phyloP scores from a whole-genome alignment of 768 basidiomycete species.

The Psilocybe sp. region DNA sequence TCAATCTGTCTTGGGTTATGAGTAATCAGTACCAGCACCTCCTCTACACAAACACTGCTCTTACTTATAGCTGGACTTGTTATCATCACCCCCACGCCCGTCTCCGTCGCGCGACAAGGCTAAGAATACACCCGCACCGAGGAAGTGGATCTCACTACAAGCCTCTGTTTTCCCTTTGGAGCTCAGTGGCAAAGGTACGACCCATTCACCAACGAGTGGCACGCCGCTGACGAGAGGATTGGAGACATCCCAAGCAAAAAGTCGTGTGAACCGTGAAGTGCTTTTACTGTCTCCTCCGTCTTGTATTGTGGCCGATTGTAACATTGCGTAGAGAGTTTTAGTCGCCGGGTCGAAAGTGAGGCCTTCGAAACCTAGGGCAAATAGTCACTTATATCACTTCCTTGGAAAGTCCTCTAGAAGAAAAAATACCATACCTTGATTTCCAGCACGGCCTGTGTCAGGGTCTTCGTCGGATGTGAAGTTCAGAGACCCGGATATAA shows the following conservation, averaged over 20 bases:
- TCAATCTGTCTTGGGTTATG: conserved; percentile 53
- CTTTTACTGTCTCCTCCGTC: conserved; percentile 52
- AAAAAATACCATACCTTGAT: conserved; percentile 46
- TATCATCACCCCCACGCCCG: conserved; percentile 52
- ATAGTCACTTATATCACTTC: too few species aligned
- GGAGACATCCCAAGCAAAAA: conserved; percentile 53
- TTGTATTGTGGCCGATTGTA: conserved; percentile 63
- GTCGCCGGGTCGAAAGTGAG: conserved; percentile 49
- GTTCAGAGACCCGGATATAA: conserved; percentile 39
- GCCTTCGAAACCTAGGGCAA: conserved; percentile 63
- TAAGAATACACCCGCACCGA: conserved; percentile 50
- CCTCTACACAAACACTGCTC: conserved; percentile 4
- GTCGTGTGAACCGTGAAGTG: conserved; percentile 51
- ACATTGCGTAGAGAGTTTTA: conserved; percentile 53
- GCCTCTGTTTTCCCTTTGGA: conserved; percentile 47
- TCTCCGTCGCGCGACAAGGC: conserved; percentile 58
- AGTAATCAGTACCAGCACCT: background rate
- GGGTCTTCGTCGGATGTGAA: conserved; percentile 52
- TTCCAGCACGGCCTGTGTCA: conserved; percentile 49
- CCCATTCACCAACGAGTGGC: conserved; percentile 51
- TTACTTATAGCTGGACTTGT: conserved; percentile 54
- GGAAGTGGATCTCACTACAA: conserved; percentile 57
- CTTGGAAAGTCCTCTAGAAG: too few species aligned
- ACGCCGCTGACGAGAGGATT: conserved; percentile 28
- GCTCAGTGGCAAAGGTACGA: conserved; percentile 56